These are phyloP conservation scores for Acer negundo DNA, from an alignment of 345 rosid species.

Conservation along the genomic window DNA sequence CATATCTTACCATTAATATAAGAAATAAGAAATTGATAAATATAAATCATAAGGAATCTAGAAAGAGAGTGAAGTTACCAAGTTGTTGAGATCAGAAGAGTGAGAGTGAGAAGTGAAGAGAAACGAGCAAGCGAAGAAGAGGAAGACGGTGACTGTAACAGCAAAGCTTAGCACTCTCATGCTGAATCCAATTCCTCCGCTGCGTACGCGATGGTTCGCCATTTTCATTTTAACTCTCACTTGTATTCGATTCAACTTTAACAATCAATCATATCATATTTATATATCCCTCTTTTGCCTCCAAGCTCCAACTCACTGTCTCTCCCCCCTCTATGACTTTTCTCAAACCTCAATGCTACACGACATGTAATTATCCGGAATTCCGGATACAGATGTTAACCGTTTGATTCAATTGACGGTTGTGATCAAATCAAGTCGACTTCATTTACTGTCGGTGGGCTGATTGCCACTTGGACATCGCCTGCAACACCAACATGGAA, in stretches of 20 bases:
- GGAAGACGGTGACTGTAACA: slow-evolving; percentile 39
- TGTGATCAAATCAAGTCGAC: neutral
- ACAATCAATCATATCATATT: neutral
- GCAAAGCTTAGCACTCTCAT: slow-evolving; percentile 49
- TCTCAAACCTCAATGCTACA: too few species aligned
- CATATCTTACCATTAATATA: neutral
- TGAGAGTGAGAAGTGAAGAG: slow-evolving; percentile 51
- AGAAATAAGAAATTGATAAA: neutral
- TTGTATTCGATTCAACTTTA: too few species aligned
- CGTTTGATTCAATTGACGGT: slow-evolving; percentile 3
- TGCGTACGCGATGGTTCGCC: slow-evolving; percentile 54
- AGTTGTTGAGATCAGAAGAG: slow-evolving; percentile 43
- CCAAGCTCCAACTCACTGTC: neutral
- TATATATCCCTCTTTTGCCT: neutral
- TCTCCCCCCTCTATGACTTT: too few species aligned
- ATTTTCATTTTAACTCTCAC: slow-evolving; percentile 21
- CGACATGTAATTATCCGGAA: neutral
- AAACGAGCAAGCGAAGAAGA: slow-evolving; percentile 56
- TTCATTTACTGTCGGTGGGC: slow-evolving; percentile 16
- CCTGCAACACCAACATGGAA: slow-evolving; percentile 14
- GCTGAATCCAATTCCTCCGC: slow-evolving; percentile 35
- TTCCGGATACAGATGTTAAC: neutral
- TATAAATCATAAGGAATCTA: neutral
- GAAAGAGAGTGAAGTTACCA: slow-evolving; percentile 43
- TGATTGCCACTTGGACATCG: slow-evolving; percentile 26